phyloP scores from a whole-genome alignment of 345 rosid species.

The Citrus maxima region DNA sequence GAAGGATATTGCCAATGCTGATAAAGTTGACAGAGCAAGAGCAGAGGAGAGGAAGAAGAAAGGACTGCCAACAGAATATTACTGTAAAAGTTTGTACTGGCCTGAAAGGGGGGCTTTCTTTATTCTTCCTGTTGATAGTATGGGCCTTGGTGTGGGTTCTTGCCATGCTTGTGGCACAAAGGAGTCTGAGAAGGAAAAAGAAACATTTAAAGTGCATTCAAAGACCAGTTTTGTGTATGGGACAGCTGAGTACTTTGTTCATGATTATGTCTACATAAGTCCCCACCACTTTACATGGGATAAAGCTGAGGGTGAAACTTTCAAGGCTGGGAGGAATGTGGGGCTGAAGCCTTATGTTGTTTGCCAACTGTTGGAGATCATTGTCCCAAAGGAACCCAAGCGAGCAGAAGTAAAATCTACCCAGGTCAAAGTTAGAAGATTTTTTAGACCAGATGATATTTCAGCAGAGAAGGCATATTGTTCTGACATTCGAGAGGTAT shows the following conservation, averaged over 20 bases:
- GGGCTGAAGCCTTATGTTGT: slow-evolving; percentile 61
- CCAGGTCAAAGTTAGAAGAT: slow-evolving; percentile 45
- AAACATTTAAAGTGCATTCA: slow-evolving; percentile 28
- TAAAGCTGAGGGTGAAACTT: slow-evolving; percentile 25
- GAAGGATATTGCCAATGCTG: slow-evolving; percentile 35
- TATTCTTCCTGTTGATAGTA: slow-evolving; percentile 36
- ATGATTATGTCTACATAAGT: slow-evolving; percentile 54
- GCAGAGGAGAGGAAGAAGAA: slow-evolving; percentile 53
- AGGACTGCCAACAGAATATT: slow-evolving; percentile 47
- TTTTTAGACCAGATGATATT: slow-evolving; percentile 70
- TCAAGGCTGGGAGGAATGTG: slow-evolving; percentile 59
- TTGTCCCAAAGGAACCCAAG: slow-evolving; percentile 28
- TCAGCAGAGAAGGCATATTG: slow-evolving; percentile 61
- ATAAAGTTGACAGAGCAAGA: slow-evolving; percentile 43
- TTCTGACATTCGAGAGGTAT: slow-evolving; percentile 65
- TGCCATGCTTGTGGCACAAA: slow-evolving; percentile 48
- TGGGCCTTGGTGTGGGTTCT: slow-evolving; percentile 47
- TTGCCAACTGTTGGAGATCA: slow-evolving; percentile 58
- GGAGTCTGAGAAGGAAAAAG: slow-evolving; percentile 30
- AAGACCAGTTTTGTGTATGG: slow-evolving; percentile 31
- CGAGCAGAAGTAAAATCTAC: slow-evolving; percentile 28
- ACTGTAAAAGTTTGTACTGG: slow-evolving; percentile 57
- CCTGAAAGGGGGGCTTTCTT: slow-evolving; percentile 72
- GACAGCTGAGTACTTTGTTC: slow-evolving; percentile 38
- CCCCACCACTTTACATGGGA: slow-evolving; percentile 34